A percentile compares a stretch with the other conserved stretches of the same genome.
phyloP scores from a whole-genome alignment of 2,329 filamentous ascomycete genomes.

The Aspergillus tamarii region DNA sequence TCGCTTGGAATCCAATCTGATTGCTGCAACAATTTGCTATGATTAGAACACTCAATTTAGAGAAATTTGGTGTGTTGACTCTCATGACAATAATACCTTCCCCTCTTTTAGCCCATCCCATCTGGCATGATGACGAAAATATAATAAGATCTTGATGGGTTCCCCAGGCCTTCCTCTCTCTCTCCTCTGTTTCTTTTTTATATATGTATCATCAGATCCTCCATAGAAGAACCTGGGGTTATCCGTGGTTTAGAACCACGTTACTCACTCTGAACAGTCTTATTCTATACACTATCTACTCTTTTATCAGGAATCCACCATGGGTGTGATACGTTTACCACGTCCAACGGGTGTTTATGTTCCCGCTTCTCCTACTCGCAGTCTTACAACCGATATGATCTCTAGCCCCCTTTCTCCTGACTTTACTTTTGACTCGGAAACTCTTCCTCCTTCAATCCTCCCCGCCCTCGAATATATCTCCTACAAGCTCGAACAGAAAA shows the following conservation, averaged over 20 bases:
- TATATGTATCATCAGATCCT: background rate
- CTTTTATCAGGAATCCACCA: slow-evolving; percentile 18
- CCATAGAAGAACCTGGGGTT: background rate
- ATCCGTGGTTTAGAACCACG: background rate
- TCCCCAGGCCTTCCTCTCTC: background rate
- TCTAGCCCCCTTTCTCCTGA: slow-evolving; percentile 44
- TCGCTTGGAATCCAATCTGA: slow-evolving; percentile 1
- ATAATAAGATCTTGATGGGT: background rate
- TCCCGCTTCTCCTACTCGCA: slow-evolving; percentile 37
- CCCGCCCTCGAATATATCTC: slow-evolving; percentile 48
- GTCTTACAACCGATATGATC: slow-evolving; percentile 45
- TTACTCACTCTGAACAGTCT: background rate
- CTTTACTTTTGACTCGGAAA: slow-evolving; percentile 43
- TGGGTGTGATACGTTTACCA: slow-evolving; percentile 41
- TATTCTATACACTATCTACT: background rate
- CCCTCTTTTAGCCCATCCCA: slow-evolving; percentile 10
- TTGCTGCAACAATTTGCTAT: slow-evolving; percentile 16
- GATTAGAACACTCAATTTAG: slow-evolving; percentile 17
- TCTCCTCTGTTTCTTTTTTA: too few species aligned
- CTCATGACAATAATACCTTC: slow-evolving; percentile 3
- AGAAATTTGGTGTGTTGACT: background rate
- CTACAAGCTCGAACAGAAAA: slow-evolving; percentile 42
- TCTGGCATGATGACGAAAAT: background rate
- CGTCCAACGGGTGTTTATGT: slow-evolving; percentile 41
- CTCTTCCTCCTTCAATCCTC: slow-evolving; percentile 39